These are phyloP conservation scores for Lolium perenne DNA, from an alignment of 176 grass and related monocot species.

Conservation along the genomic window DNA sequence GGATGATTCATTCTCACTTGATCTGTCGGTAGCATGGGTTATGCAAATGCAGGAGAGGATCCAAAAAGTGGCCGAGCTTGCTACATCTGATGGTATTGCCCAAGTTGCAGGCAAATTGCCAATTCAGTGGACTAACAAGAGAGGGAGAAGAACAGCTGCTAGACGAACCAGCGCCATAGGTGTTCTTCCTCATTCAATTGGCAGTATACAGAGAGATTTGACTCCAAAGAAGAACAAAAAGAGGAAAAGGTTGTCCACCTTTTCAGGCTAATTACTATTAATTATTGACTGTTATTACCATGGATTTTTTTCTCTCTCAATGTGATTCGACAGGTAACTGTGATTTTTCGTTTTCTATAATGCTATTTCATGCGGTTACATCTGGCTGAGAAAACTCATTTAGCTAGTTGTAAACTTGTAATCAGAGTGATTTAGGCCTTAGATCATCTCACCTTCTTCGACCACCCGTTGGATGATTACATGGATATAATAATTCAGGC, in stretches of 20 bases:
- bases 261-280: conserved; percentile 36
- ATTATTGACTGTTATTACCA: neutral
- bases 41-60: conserved; percentile 84
- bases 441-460: conserved; percentile 3
- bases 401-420: neutral
- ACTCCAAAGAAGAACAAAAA: conserved; percentile 64
- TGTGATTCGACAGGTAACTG: conserved; percentile 38
- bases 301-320: neutral
- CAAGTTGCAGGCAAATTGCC: conserved; percentile 64
- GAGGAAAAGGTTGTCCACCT: conserved; percentile 61
- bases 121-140: conserved; percentile 76
- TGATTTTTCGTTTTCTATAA: neutral
- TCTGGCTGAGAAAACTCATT: conserved; percentile 31
- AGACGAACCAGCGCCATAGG: conserved; percentile 41
- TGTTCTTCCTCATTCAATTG: conserved; percentile 43
- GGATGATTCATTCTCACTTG: conserved; percentile 81
- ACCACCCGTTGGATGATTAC: neutral
- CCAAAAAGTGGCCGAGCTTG: conserved; percentile 63
- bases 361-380: neutral
- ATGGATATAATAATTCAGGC: conserved; percentile 14
- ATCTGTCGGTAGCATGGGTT: conserved; percentile 76
- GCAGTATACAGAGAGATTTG: conserved; percentile 43
- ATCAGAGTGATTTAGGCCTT: conserved; percentile 32
- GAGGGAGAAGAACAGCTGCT: conserved; percentile 59
- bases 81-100: conserved; percentile 57